Conservation (phyloP, 129 eudicot species). For the Flaveria brownii region DNA sequence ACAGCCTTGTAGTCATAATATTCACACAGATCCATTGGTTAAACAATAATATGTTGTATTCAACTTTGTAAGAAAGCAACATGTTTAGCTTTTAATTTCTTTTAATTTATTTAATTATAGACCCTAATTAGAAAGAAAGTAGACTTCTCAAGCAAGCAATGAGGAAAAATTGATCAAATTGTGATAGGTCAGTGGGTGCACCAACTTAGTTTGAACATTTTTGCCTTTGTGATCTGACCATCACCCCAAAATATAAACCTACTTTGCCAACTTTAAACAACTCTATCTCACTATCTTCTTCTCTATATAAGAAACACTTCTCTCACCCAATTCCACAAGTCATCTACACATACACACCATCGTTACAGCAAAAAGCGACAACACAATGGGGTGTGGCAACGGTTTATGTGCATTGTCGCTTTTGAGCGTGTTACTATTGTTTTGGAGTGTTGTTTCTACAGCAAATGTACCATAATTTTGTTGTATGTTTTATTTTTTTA, state of each 20-base stretch:
- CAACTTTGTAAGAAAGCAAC: too few species aligned
- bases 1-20: too few species aligned
- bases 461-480: slow-evolving; percentile 68
- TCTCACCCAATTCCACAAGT: slow-evolving; percentile 41
- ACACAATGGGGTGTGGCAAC: slow-evolving; percentile 35
- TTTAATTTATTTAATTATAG: too few species aligned
- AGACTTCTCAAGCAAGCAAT: slow-evolving; percentile 36
- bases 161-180: slow-evolving; percentile 34
- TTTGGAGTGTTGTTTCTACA: slow-evolving; percentile 36
- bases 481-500: slow-evolving; percentile 44
- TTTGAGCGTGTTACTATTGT: slow-evolving; percentile 47
- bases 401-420: slow-evolving; percentile 33
- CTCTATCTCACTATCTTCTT: slow-evolving; percentile 40
- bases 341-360: slow-evolving; percentile 19
- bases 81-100: too few species aligned
- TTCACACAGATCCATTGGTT: too few species aligned
- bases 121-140: too few species aligned
- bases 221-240: slow-evolving; percentile 41
- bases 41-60: too few species aligned
- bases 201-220: slow-evolving; percentile 66
- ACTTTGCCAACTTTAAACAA: slow-evolving; percentile 78
- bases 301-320: slow-evolving; percentile 48
- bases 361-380: background rate
- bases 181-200: slow-evolving; percentile 80
- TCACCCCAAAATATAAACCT: slow-evolving; percentile 58